phyloP scores from a whole-genome alignment of 106 monocot genomes.

The Agapanthus africanus region DNA sequence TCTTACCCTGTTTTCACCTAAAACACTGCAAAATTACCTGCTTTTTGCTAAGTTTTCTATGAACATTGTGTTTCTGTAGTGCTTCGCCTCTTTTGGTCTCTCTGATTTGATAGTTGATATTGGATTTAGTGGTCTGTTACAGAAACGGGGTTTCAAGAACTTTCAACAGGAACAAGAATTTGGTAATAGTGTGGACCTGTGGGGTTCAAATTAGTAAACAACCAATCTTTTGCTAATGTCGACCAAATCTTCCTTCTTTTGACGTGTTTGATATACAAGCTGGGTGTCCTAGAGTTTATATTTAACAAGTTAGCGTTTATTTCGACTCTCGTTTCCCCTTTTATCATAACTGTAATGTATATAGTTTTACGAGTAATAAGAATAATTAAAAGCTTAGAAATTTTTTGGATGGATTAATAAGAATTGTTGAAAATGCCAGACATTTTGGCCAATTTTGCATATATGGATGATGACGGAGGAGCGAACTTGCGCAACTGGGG shows the following conservation, averaged over 20 bases:
- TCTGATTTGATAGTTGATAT: not conserved
- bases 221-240: not conserved
- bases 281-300: not conserved
- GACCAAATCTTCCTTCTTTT: too few species aligned
- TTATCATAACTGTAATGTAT: not conserved
- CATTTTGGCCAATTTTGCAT: too few species aligned
- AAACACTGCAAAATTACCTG: not conserved
- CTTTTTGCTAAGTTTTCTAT: not conserved
- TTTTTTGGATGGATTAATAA: conserved; percentile 2
- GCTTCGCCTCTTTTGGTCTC: not conserved
- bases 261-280: too few species aligned
- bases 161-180: not conserved
- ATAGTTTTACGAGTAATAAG: not conserved
- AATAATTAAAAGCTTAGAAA: not conserved
- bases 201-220: too few species aligned
- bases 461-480: conserved; percentile 69
- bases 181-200: too few species aligned
- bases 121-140: not conserved
- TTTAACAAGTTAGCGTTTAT: not conserved
- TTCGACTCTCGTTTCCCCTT: not conserved
- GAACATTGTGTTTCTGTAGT: not conserved
- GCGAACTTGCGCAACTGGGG: conserved; percentile 47
- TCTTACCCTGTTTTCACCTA: not conserved
- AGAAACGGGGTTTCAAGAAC: not conserved
- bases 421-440: not conserved